Conservation (phyloP, 2,329 filamentous ascomycete species). For the Chrysosporium keratinophilum region DNA sequence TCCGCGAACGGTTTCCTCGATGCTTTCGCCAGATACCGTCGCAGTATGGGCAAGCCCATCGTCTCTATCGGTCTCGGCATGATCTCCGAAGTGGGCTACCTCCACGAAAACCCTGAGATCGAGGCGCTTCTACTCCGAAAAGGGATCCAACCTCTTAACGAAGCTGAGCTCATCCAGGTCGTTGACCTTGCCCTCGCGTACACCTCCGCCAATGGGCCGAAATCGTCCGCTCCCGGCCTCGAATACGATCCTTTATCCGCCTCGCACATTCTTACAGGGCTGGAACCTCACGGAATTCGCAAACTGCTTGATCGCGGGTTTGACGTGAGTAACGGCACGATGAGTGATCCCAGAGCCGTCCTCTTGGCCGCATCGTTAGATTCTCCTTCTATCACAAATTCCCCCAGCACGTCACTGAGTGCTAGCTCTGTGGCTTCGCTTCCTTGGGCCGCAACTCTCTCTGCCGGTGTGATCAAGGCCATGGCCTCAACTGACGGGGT, state of each 20-base stretch:
- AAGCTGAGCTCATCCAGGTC: not conserved
- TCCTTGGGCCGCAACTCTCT: too few species aligned
- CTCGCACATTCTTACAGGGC: constrained; percentile 1
- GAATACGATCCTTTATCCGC: too few species aligned
- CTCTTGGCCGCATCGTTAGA: not conserved
- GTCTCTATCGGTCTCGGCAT: not conserved
- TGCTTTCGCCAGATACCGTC: not conserved
- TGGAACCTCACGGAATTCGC: not conserved
- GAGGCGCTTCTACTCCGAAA: not conserved
- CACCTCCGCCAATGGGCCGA: not conserved
- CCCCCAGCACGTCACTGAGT: not conserved
- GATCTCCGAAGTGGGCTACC: not conserved
- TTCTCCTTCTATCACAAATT: too few species aligned
- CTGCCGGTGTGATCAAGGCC: not conserved
- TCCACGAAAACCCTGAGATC: not conserved
- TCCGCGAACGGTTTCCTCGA: constrained; percentile 17
- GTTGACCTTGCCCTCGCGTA: not conserved
- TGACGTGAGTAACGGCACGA: not conserved
- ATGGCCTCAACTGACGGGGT: not conserved
- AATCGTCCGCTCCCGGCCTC: too few species aligned
- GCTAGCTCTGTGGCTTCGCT: not conserved
- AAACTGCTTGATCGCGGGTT: not conserved
- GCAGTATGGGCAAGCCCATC: not conserved
- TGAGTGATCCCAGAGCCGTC: not conserved
- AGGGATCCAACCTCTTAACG: not conserved